Evolutionary conservation across 2,329 filamentous ascomycete genomes (phyloP), one percentile per base, ranked within the genome.

Genomic region (Talaromyces amestolkiae): DNA sequence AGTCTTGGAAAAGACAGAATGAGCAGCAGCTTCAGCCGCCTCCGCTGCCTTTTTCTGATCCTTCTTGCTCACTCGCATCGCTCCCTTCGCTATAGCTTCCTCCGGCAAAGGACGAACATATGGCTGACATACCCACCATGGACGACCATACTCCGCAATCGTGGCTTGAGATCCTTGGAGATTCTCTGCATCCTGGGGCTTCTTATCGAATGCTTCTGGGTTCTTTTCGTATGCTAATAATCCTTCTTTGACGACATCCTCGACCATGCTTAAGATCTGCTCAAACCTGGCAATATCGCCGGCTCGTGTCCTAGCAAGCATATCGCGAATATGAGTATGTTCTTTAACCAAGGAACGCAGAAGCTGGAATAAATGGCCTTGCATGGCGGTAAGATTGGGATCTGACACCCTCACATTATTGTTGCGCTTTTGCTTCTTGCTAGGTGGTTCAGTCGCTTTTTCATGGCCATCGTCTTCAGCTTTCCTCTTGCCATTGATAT

Each of bases 281-380:
- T 98, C 94, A 73, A 91, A 93, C 0, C 86, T 87, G 0, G 84
- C 81, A 63, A 98, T 87, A 70, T 96, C 90, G 41, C 91, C 90
- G 0, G 86, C 83, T 22, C 85, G 81, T 17, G 84, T 86, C 67
- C 83, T 83, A 0, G 92, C 93, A 2, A 99, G 84, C n/a, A 89
- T 86, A 74, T 98, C 92, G 37, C 95, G 87, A 37, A 98, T 88
- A 70, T 95, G 85, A 27, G 91, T 93, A 77, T 97, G 91, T 68
- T 84, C 85, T 2, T 88, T 83, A 39, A 99, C 88, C 27, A 98
- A 85, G 37, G 94, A 89, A 17, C 94, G 87, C 24, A 98, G 85
- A 31, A 99, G 85, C 76, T 96, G 91, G 82, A 99, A 99, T 51
- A 97, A 86, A 77, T 99, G 95, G 0, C 92, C 88, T 77, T 98